A percentile compares a stretch with the other conserved stretches of the same genome.
phyloP scores from a whole-genome alignment of 2,329 filamentous ascomycete genomes.

The Fusarium heterosporum region DNA sequence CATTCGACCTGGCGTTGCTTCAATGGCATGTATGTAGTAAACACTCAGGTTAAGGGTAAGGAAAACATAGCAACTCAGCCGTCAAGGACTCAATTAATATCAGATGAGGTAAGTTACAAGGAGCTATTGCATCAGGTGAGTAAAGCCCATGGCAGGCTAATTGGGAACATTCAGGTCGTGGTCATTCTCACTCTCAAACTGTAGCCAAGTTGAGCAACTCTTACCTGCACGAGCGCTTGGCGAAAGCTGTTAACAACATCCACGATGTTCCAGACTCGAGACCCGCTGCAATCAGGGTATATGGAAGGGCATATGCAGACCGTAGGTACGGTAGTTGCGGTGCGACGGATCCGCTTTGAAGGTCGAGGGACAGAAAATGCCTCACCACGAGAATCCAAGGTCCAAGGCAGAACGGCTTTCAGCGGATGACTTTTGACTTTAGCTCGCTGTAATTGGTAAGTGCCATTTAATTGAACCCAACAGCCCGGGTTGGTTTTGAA shows the following conservation, averaged over 20 bases:
- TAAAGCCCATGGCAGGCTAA: background rate
- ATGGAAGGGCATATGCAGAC: conserved; percentile 5
- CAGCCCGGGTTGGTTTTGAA: conserved; percentile 2
- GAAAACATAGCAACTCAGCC: conserved; percentile 1
- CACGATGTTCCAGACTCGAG: conserved; percentile 39
- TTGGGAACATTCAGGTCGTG: conserved; percentile 7
- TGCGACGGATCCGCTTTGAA: conserved; percentile 28
- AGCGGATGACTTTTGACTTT: conserved; percentile 18
- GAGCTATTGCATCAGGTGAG: conserved; percentile 19
- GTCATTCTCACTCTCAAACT: background rate
- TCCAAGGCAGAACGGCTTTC: conserved; percentile 23
- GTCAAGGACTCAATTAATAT: background rate
- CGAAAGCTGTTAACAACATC: conserved; percentile 30
- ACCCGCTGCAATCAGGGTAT: conserved; percentile 31
- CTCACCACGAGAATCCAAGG: conserved; percentile 31
- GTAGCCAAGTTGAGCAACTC: conserved; percentile 31
- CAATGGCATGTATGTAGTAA: conserved; percentile 21
- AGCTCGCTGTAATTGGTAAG: conserved; percentile 30
- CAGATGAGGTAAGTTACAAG: conserved; percentile 13
- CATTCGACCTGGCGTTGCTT: conserved; percentile 17
- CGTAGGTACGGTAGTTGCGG: conserved; percentile 27
- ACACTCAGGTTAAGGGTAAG: background rate
- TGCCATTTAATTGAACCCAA: conserved; percentile 27
- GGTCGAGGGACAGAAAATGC: conserved; percentile 41
- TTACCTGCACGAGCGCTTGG: conserved; percentile 34